Evolutionary conservation across 2,329 filamentous ascomycete species (phyloP).

Genomic region (Pseudocercospora musae): DNA sequence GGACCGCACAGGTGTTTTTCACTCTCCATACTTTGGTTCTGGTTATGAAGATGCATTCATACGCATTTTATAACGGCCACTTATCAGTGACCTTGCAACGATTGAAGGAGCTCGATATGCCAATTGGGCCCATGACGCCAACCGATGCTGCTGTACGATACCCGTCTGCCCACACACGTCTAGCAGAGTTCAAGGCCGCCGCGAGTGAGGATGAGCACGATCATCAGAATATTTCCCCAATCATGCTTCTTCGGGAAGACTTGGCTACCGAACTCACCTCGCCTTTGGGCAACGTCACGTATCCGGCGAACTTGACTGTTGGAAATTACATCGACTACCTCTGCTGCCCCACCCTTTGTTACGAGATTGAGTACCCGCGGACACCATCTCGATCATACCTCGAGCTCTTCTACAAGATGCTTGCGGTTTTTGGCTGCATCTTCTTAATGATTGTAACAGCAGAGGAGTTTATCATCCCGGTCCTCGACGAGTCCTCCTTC

Average conservation of each 20-base stretch:
- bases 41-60: conserved; percentile 99
- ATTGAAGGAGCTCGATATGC: conserved; percentile 73
- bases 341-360: conserved; percentile 92
- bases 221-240: conserved; percentile 33
- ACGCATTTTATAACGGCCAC: conserved; percentile 97
- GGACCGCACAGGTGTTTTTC: conserved; percentile 95
- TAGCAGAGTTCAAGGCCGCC: conserved; percentile 46
- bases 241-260: conserved; percentile 74
- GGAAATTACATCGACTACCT: conserved; percentile 82
- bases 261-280: conserved; percentile 89
- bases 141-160: conserved; percentile 65
- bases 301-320: conserved; percentile 81
- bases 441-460: conserved; percentile 88
- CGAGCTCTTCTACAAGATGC: conserved; percentile 76
- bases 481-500: conserved; percentile 69
- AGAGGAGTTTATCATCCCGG: conserved; percentile 93
- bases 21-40: conserved; percentile 85
- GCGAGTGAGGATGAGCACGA: conserved; percentile 42
- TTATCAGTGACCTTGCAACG: conserved; percentile 81
- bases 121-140: conserved; percentile 46
- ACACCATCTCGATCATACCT: conserved; percentile 71
- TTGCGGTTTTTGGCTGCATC: conserved; percentile 93
- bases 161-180: conserved; percentile 50
- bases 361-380: conserved; percentile 93
- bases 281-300: conserved; percentile 82